Conservation (phyloP, 2,329 filamentous ascomycete species). For the Endoconidiophora polonica region DNA sequence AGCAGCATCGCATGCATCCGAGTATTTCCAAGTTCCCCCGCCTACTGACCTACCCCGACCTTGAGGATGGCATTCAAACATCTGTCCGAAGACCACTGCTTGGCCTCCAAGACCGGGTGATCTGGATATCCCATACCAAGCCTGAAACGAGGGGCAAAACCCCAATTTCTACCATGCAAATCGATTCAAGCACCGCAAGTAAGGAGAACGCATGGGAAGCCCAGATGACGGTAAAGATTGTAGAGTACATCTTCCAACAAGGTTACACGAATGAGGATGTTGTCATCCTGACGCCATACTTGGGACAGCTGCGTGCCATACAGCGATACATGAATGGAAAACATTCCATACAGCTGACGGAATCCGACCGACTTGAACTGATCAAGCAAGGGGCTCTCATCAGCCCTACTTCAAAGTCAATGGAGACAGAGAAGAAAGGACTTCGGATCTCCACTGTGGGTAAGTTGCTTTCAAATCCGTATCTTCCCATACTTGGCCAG, state of each 20-base stretch:
- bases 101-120: conserved; percentile 42
- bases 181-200: conserved; percentile 32
- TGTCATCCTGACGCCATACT: conserved; percentile 55
- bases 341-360: conserved; percentile 50
- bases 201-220: conserved; percentile 46
- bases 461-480: conserved; percentile 21
- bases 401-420: conserved; percentile 24
- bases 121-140: conserved; percentile 46
- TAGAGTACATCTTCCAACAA: conserved; percentile 54
- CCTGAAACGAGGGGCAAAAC: not conserved
- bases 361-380: conserved; percentile 49
- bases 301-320: conserved; percentile 49
- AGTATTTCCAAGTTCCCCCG: conserved; percentile 46
- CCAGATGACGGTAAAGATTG: conserved; percentile 44
- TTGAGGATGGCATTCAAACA: conserved; percentile 39
- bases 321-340: conserved; percentile 33
- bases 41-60: conserved; percentile 42
- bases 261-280: conserved; percentile 49
- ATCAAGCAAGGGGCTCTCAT: conserved; percentile 36
- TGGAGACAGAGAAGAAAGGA: conserved; percentile 29
- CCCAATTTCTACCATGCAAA: conserved; percentile 13
- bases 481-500: not conserved
- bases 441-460: conserved; percentile 54
- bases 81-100: conserved; percentile 27
- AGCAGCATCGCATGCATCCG: conserved; percentile 53